Base-by-base conservation (phyloP, 192 early-diverging fungal genomes). In the Dimargaris cristalligena region DNA sequence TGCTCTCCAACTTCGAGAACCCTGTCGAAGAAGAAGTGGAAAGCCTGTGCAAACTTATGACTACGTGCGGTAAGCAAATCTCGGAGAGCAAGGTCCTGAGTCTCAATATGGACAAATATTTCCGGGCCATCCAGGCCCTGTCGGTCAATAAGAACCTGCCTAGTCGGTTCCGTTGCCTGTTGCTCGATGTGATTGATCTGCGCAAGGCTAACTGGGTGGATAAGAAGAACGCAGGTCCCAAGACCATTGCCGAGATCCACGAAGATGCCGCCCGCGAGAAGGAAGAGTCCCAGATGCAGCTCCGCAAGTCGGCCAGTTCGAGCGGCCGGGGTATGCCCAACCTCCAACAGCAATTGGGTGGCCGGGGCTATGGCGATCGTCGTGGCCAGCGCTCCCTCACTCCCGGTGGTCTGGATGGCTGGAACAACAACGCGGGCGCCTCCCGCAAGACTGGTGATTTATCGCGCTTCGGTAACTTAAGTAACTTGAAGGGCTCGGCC, bases 21-120 rank as follows among this genome's bases (percentile, higher is more conserved):
- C 88, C 93, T 30, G 92, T 91, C 55, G 96, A 96, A 66, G 96
- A 94, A 72, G 94, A 96, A 63, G 79, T 83, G 32, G 96, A 99
- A 75, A 87, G 82, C 59, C 74, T 97, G 41, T 88, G 85, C 72
- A 95, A 92, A 70, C 78, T 99, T 47, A 65, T 99, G 60, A 85
- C 78, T 11, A 96, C 92, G 6, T 80, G 91, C 52, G 96, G 96
- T 62, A 72, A 78, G 51, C 80, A 80, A 54, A 67, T 99, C 26
- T 91, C 94, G 59, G 71, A 78, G 51, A 71, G 70, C 44, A 76
- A 78, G 61, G 46, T 58, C 29, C 62, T 66, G 51, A 61, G 64
- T 64, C 60, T 52, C 28, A 73, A 80, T 57, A 83, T 99, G 79
- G 87, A 97, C 61, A 65, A 69, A 3, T 96, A 90, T 75, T 93